These are phyloP conservation scores for Zalaria sp. DNA, from an alignment of 2,329 filamentous ascomycete species.

Conservation along the genomic window DNA sequence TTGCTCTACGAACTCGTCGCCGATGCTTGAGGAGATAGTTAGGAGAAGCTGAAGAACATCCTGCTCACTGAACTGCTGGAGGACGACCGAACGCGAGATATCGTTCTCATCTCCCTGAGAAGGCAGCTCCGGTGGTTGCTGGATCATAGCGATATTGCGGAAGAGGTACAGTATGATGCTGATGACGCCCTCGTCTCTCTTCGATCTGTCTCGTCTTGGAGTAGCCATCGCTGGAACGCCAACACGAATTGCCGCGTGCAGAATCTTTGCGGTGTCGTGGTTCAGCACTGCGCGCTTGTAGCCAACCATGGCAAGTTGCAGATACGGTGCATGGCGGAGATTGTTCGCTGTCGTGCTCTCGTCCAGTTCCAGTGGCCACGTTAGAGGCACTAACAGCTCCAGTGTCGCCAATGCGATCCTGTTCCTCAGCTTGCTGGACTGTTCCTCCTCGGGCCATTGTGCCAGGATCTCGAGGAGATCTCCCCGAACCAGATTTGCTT, in stretches of 20 bases:
- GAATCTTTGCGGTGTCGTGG: constrained; percentile 60
- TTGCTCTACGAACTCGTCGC: constrained; percentile 80
- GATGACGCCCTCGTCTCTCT: constrained; percentile 81
- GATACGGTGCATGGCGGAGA: constrained; percentile 76
- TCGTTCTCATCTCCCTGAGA: constrained; percentile 83
- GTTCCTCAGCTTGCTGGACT: constrained; percentile 62
- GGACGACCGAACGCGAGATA: constrained; percentile 72
- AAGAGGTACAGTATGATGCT: constrained; percentile 81
- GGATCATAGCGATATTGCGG: constrained; percentile 76
- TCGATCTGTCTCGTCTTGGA: constrained; percentile 57
- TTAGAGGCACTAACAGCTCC: constrained; percentile 82
- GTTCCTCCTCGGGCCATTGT: constrained; percentile 60
- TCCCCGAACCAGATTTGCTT: constrained; percentile 80
- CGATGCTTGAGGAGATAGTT: constrained; percentile 82
- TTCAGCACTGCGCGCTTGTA: constrained; percentile 88
- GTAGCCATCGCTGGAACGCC: constrained; percentile 77
- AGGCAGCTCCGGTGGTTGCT: constrained; percentile 55
- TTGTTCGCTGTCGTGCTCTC: constrained; percentile 82
- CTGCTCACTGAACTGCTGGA: constrained; percentile 80
- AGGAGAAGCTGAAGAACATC: constrained; percentile 78
- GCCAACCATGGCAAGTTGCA: constrained; percentile 72
- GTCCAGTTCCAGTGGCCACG: constrained; percentile 80
- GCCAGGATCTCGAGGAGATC: constrained; percentile 84
- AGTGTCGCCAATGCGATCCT: constrained; percentile 73
- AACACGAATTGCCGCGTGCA: constrained; percentile 67